These are phyloP conservation scores for Claviceps sp. DNA, from an alignment of 2,329 filamentous ascomycete genomes.

Conservation along the genomic window DNA sequence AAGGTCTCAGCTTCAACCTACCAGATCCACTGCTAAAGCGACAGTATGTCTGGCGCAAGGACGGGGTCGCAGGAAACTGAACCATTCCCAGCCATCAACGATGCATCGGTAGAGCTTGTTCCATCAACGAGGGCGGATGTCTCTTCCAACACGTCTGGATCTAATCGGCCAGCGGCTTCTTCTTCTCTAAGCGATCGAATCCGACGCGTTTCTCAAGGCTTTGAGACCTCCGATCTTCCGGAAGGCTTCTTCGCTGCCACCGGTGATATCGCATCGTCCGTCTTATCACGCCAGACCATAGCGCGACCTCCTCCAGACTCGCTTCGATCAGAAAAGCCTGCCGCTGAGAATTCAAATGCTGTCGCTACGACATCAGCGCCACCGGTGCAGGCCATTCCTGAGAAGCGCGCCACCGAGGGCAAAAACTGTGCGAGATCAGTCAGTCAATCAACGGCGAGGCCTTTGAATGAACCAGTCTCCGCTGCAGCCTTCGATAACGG, in stretches of 20 bases:
- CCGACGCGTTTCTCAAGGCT: constrained; percentile 21
- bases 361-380: not conserved
- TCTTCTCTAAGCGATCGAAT: constrained; percentile 20
- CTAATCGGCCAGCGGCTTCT: constrained; percentile 16
- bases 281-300: constrained; percentile 15
- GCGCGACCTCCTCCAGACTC: constrained; percentile 9
- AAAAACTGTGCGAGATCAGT: constrained; percentile 8
- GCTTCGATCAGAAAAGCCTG: constrained; percentile 8
- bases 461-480: constrained; percentile 13
- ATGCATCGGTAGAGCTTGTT: constrained; percentile 2
- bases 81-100: constrained; percentile 15
- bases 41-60: constrained; percentile 2
- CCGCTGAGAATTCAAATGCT: not conserved
- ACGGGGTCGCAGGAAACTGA: constrained; percentile 10
- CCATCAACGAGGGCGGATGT: constrained; percentile 1
- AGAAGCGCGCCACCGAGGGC: constrained; percentile 1
- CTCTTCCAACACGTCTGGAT: constrained; percentile 1
- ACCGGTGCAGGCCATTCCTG: not conserved
- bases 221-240: constrained; percentile 33
- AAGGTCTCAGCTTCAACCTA: not conserved
- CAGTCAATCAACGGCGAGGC: constrained; percentile 10
- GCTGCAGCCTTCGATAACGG: constrained; percentile 43
- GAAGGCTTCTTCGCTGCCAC: constrained; percentile 35
- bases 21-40: not conserved
- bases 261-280: constrained; percentile 29